phyloP scores from a whole-genome alignment of 2,329 filamentous ascomycete genomes.

The Claviceps capensis region DNA sequence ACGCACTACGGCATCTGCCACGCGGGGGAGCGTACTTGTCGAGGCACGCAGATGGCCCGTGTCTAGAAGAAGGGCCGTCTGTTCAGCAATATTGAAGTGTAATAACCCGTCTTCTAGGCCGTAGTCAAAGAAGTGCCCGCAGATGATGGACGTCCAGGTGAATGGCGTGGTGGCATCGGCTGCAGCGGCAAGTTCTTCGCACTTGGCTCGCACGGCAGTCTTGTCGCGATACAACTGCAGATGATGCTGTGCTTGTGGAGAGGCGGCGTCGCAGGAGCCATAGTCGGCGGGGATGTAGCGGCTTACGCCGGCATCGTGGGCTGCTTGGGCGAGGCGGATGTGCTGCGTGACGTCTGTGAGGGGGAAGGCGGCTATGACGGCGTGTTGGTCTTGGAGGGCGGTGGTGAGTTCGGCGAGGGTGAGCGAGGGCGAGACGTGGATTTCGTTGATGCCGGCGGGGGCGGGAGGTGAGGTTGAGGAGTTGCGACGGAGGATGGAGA shows the following conservation, averaged over 20 bases:
- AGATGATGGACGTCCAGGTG: constrained; percentile 35
- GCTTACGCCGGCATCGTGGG: constrained; percentile 43
- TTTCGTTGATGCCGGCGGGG: constrained; percentile 8
- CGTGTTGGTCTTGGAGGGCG: constrained; percentile 42
- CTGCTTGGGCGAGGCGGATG: constrained; percentile 40
- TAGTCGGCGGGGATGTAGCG: constrained; percentile 51
- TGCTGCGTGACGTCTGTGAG: constrained; percentile 30
- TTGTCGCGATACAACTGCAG: constrained; percentile 23
- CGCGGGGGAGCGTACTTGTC: constrained; percentile 31
- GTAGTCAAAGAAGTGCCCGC: constrained; percentile 38
- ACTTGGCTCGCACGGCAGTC: constrained; percentile 17
- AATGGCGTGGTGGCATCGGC: constrained; percentile 18
- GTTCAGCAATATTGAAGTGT: constrained; percentile 30
- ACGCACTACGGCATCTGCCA: constrained; percentile 35
- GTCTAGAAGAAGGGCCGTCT: constrained; percentile 33
- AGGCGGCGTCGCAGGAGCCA: constrained; percentile 23
- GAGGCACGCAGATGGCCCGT: constrained; percentile 36
- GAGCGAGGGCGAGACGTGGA: constrained; percentile 17
- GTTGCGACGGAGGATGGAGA: constrained; percentile 42
- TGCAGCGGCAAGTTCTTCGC: constrained; percentile 18
- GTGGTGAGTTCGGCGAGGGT: constrained; percentile 24
- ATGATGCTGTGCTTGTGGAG: constrained; percentile 19
- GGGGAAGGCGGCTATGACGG: constrained; percentile 30
- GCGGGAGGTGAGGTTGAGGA: constrained; percentile 15
- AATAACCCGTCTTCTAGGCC: constrained; percentile 22